Percentiles rank a stretch among this genome's conserved stretches.
These are phyloP conservation scores for Fusarium zealandicum DNA, from an alignment of 2,329 filamentous ascomycete genomes.

Conservation along the genomic window DNA sequence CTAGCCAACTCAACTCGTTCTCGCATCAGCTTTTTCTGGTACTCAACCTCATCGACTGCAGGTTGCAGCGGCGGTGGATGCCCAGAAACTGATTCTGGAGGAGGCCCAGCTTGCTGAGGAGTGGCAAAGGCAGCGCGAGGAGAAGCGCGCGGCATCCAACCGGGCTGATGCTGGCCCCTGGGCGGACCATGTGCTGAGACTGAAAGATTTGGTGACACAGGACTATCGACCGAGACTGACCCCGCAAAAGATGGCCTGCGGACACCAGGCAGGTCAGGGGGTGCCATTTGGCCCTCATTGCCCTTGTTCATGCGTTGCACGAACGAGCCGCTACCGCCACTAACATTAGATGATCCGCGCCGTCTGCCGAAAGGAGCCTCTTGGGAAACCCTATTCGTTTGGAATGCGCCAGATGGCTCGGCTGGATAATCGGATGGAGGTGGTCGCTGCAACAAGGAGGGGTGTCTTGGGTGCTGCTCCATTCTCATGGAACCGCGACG, in stretches of 20 bases:
- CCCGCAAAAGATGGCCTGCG: constrained; percentile 59
- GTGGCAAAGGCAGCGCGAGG: constrained; percentile 53
- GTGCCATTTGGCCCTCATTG: constrained; percentile 51
- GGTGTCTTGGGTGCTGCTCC: constrained; percentile 73
- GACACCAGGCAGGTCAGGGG: constrained; percentile 53
- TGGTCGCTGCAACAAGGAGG: constrained; percentile 80
- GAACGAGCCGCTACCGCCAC: constrained; percentile 79
- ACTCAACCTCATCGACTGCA: constrained; percentile 64
- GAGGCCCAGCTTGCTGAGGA: constrained; percentile 45
- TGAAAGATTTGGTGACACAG: constrained; percentile 53
- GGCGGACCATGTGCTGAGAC: constrained; percentile 39
- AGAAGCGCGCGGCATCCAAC: constrained; percentile 49
- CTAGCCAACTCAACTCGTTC: constrained; percentile 74
- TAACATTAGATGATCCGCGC: constrained; percentile 89
- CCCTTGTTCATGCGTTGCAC: constrained; percentile 62
- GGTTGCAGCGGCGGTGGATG: constrained; percentile 44
- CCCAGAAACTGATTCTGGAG: constrained; percentile 43
- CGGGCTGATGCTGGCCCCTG: constrained; percentile 38
- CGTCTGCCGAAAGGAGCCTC: constrained; percentile 75
- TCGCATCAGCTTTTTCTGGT: constrained; percentile 75
- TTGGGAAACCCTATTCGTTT: constrained; percentile 74
- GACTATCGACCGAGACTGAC: constrained; percentile 58
- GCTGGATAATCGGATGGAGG: constrained; percentile 70
- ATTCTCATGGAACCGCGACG: constrained; percentile 74
- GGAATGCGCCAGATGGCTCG: constrained; percentile 87